Percentiles rank a stretch among this genome's conserved stretches.
Evolutionary conservation across 2,329 filamentous ascomycete genomes (phyloP).

Genomic region (Fusarium sp.): DNA sequence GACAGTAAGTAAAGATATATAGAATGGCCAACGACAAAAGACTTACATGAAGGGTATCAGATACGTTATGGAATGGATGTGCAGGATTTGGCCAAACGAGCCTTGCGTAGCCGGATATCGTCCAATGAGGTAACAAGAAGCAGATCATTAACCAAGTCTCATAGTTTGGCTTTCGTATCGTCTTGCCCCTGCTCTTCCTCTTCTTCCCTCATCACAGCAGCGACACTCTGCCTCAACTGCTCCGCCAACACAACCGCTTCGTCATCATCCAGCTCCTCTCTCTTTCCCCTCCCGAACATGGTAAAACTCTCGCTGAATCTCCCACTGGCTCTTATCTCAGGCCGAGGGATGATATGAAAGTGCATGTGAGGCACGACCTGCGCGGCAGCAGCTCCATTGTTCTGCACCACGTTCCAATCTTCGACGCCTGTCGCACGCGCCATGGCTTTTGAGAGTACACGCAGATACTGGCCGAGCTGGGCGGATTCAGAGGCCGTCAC

Average conservation of each 20-base stretch:
- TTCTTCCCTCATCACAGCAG: conserved; percentile 60
- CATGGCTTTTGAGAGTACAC: conserved; percentile 79
- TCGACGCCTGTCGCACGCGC: conserved; percentile 75
- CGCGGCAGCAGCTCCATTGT: conserved; percentile 89
- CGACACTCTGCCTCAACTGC: conserved; percentile 65
- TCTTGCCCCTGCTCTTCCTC: conserved; percentile 38
- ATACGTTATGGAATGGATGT: background rate
- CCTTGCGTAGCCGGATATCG: background rate
- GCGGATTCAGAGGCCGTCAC: conserved; percentile 72
- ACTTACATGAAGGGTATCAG: conserved; percentile 29
- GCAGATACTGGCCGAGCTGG: conserved; percentile 76
- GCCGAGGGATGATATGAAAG: conserved; percentile 92
- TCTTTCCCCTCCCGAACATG: conserved; percentile 82
- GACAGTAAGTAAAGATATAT: background rate
- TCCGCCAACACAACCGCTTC: conserved; percentile 74
- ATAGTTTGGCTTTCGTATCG: conserved; percentile 56
- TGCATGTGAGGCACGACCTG: conserved; percentile 96
- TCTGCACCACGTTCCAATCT: conserved; percentile 98
- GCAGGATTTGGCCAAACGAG: conserved; percentile 7
- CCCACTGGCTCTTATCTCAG: conserved; percentile 71
- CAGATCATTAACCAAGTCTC: conserved; percentile 25
- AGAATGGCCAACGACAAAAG: background rate
- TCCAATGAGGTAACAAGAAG: conserved; percentile 28
- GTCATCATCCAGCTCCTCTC: conserved; percentile 82
- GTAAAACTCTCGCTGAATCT: conserved; percentile 76